These are phyloP conservation scores for Diphasiastrum complanatum DNA, from an alignment of 83 land plant genomes.

Conservation along the genomic window DNA sequence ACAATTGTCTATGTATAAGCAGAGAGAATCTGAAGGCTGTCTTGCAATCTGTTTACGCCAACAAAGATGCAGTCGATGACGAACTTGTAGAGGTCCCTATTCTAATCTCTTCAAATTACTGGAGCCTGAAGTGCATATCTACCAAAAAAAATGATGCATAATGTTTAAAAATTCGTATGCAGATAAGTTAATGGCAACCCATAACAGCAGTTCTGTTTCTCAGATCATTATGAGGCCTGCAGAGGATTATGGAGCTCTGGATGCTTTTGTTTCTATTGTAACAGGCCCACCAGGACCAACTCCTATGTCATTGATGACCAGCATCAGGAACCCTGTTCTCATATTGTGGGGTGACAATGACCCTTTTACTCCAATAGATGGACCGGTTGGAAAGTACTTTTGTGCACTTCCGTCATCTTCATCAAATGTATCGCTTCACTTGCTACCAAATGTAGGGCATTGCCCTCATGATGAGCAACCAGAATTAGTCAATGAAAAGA, in stretches of 20 bases:
- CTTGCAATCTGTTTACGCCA: slow-evolving; percentile 67
- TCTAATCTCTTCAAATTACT: too few species aligned
- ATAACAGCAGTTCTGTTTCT: slow-evolving; percentile 7
- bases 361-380: slow-evolving; percentile 86
- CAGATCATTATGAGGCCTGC: slow-evolving; percentile 79
- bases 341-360: slow-evolving; percentile 90
- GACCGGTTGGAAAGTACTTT: slow-evolving; percentile 89
- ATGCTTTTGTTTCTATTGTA: slow-evolving; percentile 78
- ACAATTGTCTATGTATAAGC: slow-evolving; percentile 14
- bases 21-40: slow-evolving; percentile 70
- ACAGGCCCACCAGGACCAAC: slow-evolving; percentile 97
- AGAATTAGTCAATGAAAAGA: slow-evolving; percentile 68
- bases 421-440: slow-evolving; percentile 38
- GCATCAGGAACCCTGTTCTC: slow-evolving; percentile 50
- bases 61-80: slow-evolving; percentile 89
- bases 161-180: too few species aligned
- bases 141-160: too few species aligned
- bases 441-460: slow-evolving; percentile 77
- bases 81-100: slow-evolving; percentile 82
- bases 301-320: slow-evolving; percentile 60
- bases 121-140: too few species aligned
- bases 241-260: slow-evolving; percentile 74
- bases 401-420: slow-evolving; percentile 41
- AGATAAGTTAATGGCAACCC: too few species aligned
- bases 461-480: slow-evolving; percentile 97